phyloP scores from a whole-genome alignment of 306 rosid species.

The barrel medic (Medicago truncatula) region MtrunA17r5.0-ANR NC_053047.1:2395001-2395500 shows the following conservation, averaged over 20 bases:
- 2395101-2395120: conserved; percentile 99
- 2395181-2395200: conserved; percentile 98
- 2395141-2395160: conserved; percentile 94
- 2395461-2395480: conserved; percentile 67
- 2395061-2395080: conserved; percentile 81
- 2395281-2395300: conserved; percentile 17
- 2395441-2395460: conserved; percentile 70
- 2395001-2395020: background rate
- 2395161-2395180: conserved; percentile 80
- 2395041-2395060: conserved; percentile 90
- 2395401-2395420: conserved; percentile 61
- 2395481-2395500: conserved; percentile 71
- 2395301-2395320: conserved; percentile 58
- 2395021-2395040: conserved; percentile 77
- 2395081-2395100: conserved; percentile 92
- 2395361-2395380: conserved; percentile 80
- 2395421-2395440: conserved; percentile 81
- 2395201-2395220: conserved; percentile 88
- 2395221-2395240: conserved; percentile 84
- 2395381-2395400: conserved; percentile 71
- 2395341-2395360: conserved; percentile 59
- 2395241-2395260: conserved; percentile 83
- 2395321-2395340: conserved; percentile 51
- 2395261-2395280: conserved; percentile 60
- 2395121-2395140: conserved; percentile 91